phyloP scores from a whole-genome alignment of 2,329 filamentous ascomycete species.

The Pseudogymnoascus sp. region DNA sequence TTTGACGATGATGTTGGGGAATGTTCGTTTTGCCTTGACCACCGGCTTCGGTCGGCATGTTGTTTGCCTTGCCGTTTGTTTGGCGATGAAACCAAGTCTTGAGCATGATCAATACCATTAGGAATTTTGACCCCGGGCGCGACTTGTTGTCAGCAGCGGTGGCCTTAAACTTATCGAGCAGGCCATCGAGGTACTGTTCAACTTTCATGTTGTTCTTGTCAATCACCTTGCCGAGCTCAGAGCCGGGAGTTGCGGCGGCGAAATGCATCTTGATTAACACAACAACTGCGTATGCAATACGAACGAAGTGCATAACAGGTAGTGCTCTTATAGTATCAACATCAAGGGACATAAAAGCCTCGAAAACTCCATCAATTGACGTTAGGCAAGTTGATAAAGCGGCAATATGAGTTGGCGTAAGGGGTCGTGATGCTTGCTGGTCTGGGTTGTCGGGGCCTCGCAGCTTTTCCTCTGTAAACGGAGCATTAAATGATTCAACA shows the following conservation, averaged over 20 bases:
- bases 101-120: constrained; percentile 61
- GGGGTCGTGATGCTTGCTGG: constrained; percentile 16
- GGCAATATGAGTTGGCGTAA: constrained; percentile 35
- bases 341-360: constrained; percentile 41
- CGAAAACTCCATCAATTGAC: constrained; percentile 45
- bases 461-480: constrained; percentile 26
- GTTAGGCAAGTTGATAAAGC: constrained; percentile 43
- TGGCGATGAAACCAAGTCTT: constrained; percentile 46
- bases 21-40: constrained; percentile 13
- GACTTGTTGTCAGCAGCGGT: constrained; percentile 56
- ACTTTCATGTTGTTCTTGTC: constrained; percentile 57
- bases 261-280: constrained; percentile 53
- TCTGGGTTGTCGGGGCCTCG: constrained; percentile 14
- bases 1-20: constrained; percentile 17
- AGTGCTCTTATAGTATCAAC: constrained; percentile 39
- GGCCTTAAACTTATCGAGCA: constrained; percentile 58
- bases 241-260: constrained; percentile 51
- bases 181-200: constrained; percentile 57
- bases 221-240: constrained; percentile 62
- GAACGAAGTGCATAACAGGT: constrained; percentile 42
- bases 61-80: constrained; percentile 20
- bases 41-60: not conserved
- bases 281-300: constrained; percentile 47
- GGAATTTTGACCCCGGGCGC: constrained; percentile 59
- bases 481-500: constrained; percentile 40